Base-by-base conservation (phyloP, 306 rosid genomes). In the Casuarina glauca region DNA sequence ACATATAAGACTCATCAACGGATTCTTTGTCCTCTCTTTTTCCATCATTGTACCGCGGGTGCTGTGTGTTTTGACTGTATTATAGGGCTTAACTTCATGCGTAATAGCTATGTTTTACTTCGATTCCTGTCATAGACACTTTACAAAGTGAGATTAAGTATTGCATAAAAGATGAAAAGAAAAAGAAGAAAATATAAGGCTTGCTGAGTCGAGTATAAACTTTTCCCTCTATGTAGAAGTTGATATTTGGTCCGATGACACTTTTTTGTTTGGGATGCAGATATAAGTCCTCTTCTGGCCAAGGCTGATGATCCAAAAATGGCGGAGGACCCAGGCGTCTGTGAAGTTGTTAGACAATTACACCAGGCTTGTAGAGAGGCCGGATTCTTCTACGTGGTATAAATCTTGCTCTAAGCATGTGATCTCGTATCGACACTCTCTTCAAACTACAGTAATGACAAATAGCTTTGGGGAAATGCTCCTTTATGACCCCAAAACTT, bases 341-440 rank as follows among this genome's bases (percentile, higher is more conserved):
- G 61, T 43, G 84, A 88, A 61, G 97, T 95, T 62, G 93, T 88
- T 46, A 79, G 78, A 70, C 95, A 89, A 69, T 86, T 95, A 82
- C 93, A 95, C 82, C 87, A 79, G 84, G 97, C 97, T 81, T 92
- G 97, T 62, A 83, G 88, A 67, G 89, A 95, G 75, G 91, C 97
- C 3, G 97, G 98, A 32, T 95, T 91, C 86, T 95, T 95, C 88
- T 92, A 95, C 45, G 93, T 91, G 96, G 98, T 95, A 90, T 46
- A 64, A 78, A 0, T 72, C 55, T 50, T 15, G 49, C 9, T 53
- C n/a, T 49, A 26, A 44, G 3, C 53, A 41, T 69, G 58, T 46
- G 8, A 17, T 49, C 3, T 49, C 12, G 4, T 49, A 15, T 66
- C 49, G 16, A 0, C 0, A 66, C 16, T 66, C 46, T n/a, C 17